Conservation (phyloP, 345 rosid genomes). For the Psidium guajava region DNA sequence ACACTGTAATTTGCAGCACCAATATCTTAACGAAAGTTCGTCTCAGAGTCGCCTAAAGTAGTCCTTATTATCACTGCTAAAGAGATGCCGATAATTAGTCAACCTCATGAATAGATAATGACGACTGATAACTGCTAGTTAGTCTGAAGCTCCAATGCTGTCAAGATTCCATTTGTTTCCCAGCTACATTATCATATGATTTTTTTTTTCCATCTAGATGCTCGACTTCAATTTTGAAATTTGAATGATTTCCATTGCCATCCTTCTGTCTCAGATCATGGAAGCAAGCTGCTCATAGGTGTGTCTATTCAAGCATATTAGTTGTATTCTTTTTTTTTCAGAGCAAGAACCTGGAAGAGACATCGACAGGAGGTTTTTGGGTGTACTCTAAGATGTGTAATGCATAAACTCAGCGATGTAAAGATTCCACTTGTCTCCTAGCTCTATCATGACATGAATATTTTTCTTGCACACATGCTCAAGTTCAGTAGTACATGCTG, state of each 20-base stretch:
- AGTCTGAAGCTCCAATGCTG: background rate
- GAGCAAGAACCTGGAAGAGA: too few species aligned
- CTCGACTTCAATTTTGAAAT: background rate
- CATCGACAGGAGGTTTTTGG: too few species aligned
- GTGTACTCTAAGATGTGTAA: too few species aligned
- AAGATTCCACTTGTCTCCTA: background rate
- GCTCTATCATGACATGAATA: background rate
- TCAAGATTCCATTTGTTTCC: background rate
- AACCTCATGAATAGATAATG: background rate
- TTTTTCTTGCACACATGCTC: background rate
- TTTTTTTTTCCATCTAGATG: background rate
- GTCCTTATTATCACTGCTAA: background rate
- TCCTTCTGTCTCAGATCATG: background rate
- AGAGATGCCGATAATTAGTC: background rate
- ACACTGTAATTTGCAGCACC: background rate
- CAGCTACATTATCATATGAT: background rate
- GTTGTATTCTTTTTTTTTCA: too few species aligned
- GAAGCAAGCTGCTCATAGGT: background rate
- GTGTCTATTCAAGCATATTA: too few species aligned
- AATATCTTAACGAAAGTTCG: background rate
- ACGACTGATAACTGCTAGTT: too few species aligned
- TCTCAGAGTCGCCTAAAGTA: background rate
- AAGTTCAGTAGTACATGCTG: background rate
- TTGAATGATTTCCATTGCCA: background rate
- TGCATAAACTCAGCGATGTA: too few species aligned